phyloP scores from a whole-genome alignment of 1,139 yeast species.

The Suhomyces anneliseae region DNA sequence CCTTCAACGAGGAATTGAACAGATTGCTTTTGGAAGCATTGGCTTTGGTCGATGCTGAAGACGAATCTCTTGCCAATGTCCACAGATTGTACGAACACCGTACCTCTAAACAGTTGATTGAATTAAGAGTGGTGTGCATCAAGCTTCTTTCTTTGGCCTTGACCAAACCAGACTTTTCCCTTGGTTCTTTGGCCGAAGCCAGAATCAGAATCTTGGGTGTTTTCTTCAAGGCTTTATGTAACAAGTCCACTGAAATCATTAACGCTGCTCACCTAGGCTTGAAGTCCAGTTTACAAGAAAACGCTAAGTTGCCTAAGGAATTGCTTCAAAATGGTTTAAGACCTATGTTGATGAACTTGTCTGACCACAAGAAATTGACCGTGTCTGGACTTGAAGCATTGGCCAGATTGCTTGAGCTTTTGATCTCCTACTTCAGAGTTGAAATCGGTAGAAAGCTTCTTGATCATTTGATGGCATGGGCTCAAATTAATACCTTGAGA shows the following conservation, averaged over 20 bases:
- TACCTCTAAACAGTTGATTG: constrained; percentile 83
- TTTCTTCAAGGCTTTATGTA: constrained; percentile 88
- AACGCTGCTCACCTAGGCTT: constrained; percentile 92
- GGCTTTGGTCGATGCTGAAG: constrained; percentile 96
- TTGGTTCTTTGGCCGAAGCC: constrained; percentile 78
- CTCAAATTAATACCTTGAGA: constrained; percentile 76
- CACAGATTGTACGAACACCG: constrained; percentile 83
- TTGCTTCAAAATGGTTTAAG: constrained; percentile 88
- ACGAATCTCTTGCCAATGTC: constrained; percentile 86
- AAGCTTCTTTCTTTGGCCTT: constrained; percentile 79
- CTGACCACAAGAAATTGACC: constrained; percentile 88
- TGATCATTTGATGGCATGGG: constrained; percentile 96
- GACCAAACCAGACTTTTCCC: constrained; percentile 74
- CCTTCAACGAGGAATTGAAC: constrained; percentile 84
- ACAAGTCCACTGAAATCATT: constrained; percentile 81
- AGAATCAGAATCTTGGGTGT: constrained; percentile 87
- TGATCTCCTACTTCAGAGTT: constrained; percentile 91
- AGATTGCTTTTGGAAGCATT: constrained; percentile 85
- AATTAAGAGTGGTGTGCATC: constrained; percentile 86
- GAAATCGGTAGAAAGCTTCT: constrained; percentile 92
- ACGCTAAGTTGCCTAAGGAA: constrained; percentile 89
- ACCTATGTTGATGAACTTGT: constrained; percentile 91
- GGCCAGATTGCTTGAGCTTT: constrained; percentile 78
- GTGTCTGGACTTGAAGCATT: constrained; percentile 90
- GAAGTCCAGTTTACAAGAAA: constrained; percentile 78